Evolutionary conservation across 139 green algal genomes (phyloP).

Genomic region (Tetraselmis chui): DNA sequence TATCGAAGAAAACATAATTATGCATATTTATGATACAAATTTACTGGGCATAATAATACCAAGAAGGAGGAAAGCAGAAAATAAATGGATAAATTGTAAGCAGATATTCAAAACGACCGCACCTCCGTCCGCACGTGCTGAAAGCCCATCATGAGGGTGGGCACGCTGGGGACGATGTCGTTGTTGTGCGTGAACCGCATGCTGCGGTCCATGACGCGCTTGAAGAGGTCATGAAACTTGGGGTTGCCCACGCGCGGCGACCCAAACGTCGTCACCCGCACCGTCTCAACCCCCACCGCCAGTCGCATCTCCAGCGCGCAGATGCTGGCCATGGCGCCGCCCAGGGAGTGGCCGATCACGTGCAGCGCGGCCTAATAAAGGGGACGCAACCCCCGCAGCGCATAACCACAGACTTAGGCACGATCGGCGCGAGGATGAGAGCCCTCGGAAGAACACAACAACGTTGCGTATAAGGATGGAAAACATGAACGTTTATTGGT

Average conservation of each 20-base stretch:
- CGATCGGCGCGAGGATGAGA: too few relatives aligned
- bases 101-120: too few relatives aligned
- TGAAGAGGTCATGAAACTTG: slow-evolving; percentile 54
- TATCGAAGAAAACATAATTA: too few relatives aligned
- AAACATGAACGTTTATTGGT: too few relatives aligned
- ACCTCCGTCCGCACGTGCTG: neutral
- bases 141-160: slow-evolving; percentile 24
- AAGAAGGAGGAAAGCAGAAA: too few relatives aligned
- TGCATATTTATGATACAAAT: too few relatives aligned
- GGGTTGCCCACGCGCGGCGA: slow-evolving; percentile 77
- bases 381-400: too few relatives aligned
- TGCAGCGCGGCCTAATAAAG: slow-evolving; percentile 28
- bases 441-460: too few relatives aligned
- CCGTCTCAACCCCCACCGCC: slow-evolving; percentile 8
- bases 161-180: slow-evolving; percentile 82
- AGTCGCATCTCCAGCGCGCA: slow-evolving; percentile 43
- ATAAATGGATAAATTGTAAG: too few relatives aligned
- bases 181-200: slow-evolving; percentile 82
- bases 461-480: too few relatives aligned
- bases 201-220: slow-evolving; percentile 31
- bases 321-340: slow-evolving; percentile 51
- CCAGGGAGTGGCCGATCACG: slow-evolving; percentile 47
- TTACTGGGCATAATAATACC: too few relatives aligned
- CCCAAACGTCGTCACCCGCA: slow-evolving; percentile 71
- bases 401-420: too few relatives aligned